Conservation (phyloP, 768 basidiomycete species). For the Leccinellum luteum region DNA sequence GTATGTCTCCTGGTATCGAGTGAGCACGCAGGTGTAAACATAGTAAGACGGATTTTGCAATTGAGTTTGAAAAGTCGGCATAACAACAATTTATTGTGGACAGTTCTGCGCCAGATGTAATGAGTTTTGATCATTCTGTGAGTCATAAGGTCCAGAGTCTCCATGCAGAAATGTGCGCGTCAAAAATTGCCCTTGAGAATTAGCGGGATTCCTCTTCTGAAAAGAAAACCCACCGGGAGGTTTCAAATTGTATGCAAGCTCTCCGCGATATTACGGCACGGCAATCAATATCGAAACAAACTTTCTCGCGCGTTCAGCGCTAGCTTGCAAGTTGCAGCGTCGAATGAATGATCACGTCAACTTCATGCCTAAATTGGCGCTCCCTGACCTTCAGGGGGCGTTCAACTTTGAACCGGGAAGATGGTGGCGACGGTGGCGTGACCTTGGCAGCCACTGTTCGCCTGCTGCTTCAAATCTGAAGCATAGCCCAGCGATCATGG, state of each 20-base stretch:
- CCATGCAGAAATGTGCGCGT: not conserved
- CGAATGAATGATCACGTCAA: not conserved
- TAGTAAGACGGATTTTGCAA: not conserved
- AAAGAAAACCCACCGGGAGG: not conserved
- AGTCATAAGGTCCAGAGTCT: not conserved
- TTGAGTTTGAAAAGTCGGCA: not conserved
- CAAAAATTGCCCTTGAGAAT: not conserved
- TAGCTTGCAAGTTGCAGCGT: too few relatives aligned
- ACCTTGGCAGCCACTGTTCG: not conserved
- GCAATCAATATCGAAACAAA: not conserved
- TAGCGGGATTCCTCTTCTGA: not conserved
- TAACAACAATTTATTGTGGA: too few relatives aligned
- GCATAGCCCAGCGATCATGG: not conserved
- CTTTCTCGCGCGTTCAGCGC: not conserved
- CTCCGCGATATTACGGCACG: not conserved
- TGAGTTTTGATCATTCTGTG: not conserved
- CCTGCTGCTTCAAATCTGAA: not conserved
- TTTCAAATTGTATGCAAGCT: not conserved
- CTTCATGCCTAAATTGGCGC: not conserved
- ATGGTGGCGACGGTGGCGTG: not conserved
- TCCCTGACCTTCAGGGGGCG: constrained; percentile 1
- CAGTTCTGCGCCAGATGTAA: not conserved
- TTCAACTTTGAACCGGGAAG: constrained; percentile 13
- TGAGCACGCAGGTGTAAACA: too few relatives aligned
- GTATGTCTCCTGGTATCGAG: not conserved